These are phyloP conservation scores for Myxozyma vanderwaltii DNA, from an alignment of 805 yeast species.

Conservation along the genomic window DNA sequence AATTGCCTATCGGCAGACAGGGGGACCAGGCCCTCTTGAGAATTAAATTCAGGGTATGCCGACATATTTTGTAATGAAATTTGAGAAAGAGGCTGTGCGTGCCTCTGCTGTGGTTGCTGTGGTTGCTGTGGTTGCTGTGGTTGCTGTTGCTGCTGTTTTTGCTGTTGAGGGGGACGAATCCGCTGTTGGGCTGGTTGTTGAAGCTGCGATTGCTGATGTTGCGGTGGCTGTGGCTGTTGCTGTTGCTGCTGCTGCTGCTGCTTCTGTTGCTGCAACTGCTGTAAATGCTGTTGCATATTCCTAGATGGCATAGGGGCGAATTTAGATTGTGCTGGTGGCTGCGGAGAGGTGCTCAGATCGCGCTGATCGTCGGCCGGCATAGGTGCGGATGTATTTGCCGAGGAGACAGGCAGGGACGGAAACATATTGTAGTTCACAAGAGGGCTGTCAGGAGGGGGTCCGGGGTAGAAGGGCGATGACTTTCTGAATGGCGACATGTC, in stretches of 20 bases:
- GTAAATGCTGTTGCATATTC: constrained; percentile 25
- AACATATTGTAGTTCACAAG: constrained; percentile 12
- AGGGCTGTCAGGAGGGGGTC: constrained; percentile 28
- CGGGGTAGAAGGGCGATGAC: constrained; percentile 35
- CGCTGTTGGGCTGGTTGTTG: constrained; percentile 19
- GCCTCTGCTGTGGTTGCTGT: not conserved
- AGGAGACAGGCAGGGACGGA: constrained; percentile 11
- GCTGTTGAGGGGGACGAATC: constrained; percentile 5
- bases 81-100: not conserved
- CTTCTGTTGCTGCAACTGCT: constrained; percentile 27
- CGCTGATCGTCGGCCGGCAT: not conserved
- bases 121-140: not conserved
- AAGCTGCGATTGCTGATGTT: constrained; percentile 21
- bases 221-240: constrained; percentile 2
- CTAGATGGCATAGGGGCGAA: constrained; percentile 14
- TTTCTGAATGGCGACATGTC: constrained; percentile 35
- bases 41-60: not conserved
- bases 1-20: not conserved
- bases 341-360: constrained; percentile 4
- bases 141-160: not conserved
- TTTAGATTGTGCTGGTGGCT: constrained; percentile 4
- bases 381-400: not conserved
- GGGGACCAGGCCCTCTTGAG: not conserved
- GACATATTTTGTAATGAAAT: not conserved
- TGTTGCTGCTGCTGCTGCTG: constrained; percentile 23